Evolutionary conservation across 1,139 yeast genomes (phyloP), one percentile per base, ranked within the genome.

Genomic region (Yamadazyma friedrichii): DNA sequence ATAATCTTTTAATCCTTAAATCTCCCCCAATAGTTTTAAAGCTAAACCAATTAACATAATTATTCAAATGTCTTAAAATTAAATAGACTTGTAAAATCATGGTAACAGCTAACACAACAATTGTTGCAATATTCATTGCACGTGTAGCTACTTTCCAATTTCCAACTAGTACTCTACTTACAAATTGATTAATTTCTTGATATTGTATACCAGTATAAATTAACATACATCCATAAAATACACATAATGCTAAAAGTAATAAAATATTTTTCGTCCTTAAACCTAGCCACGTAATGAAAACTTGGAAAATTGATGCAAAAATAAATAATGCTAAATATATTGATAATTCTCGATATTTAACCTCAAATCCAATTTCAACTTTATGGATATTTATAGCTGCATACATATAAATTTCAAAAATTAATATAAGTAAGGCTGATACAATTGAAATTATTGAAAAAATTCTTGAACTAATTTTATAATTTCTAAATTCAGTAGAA

Each of bases 1-100:
- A 73, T 49, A 73, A 62, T 17, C 63, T 55, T 46, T 68, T 65
- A 47, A 72, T 62, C n/a, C 55, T 52, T 22, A 70, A 50, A 50
- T 73, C 77, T 2, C 78, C 81, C 2, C 82, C 82, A 38, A 76
- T 68, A 41, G 70, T 68, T 56, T 76, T 74, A 58, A 68, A 77
- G 29, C 72, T 61, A 47, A 70, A 63, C 80, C 80, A 75, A 43
- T 69, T 70, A 43, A 76, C 75, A 39, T 71, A 72, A 20, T 59
- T 58, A 26, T 63, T 54, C 38, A 74, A 62, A n/a, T 65, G 66
- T 37, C 59, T 55, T 49, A 59, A 59, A 16, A 74, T 59, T 31
- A 75, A 47, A 27, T 49, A 54, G 13, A 55, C 48, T 51, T 71
- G 72, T 3, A 61, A 29, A 5, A 73, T 39, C 36, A 68, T 55